These are phyloP conservation scores for Colletotrichum brevisporum DNA, from an alignment of 2,329 filamentous ascomycete species.

Conservation along the genomic window DNA sequence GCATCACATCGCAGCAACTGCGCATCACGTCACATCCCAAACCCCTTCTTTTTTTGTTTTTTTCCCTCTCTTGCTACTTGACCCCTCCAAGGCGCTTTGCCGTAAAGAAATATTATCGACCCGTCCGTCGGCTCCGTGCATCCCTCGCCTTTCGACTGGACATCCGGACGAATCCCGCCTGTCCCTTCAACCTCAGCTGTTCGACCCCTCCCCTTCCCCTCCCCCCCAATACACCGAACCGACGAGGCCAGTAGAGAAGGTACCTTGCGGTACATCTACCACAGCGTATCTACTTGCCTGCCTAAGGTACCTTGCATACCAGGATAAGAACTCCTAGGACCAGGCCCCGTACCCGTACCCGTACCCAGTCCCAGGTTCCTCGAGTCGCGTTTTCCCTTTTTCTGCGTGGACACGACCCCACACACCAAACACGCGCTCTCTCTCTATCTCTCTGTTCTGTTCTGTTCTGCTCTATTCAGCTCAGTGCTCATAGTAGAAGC, in stretches of 20 bases:
- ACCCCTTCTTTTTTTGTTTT: too few relatives aligned
- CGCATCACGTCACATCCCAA: too few relatives aligned
- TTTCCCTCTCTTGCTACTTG: too few relatives aligned
- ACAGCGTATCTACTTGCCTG: too few relatives aligned
- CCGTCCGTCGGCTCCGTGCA: conserved; percentile 38
- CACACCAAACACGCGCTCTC: conserved; percentile 13
- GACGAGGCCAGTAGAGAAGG: background rate
- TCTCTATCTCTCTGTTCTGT: too few relatives aligned
- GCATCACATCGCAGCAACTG: too few relatives aligned
- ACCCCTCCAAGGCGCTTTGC: too few relatives aligned
- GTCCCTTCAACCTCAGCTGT: background rate
- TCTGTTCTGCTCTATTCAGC: too few relatives aligned
- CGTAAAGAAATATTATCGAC: conserved; percentile 4
- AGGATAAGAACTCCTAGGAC: conserved; percentile 2
- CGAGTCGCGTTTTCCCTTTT: conserved; percentile 40
- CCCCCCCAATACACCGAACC: background rate
- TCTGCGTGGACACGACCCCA: conserved; percentile 20
- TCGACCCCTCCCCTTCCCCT: background rate
- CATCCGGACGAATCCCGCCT: conserved; percentile 11
- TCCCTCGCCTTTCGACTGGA: background rate
- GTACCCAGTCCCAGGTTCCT: conserved; percentile 23
- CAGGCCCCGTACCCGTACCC: background rate
- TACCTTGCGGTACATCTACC: too few relatives aligned
- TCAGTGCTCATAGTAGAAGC: conserved; percentile 23
- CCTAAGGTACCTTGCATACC: too few relatives aligned